phyloP scores from a whole-genome alignment of 2,329 filamentous ascomycete species.

The Aspergillus hiratsukae region DNA sequence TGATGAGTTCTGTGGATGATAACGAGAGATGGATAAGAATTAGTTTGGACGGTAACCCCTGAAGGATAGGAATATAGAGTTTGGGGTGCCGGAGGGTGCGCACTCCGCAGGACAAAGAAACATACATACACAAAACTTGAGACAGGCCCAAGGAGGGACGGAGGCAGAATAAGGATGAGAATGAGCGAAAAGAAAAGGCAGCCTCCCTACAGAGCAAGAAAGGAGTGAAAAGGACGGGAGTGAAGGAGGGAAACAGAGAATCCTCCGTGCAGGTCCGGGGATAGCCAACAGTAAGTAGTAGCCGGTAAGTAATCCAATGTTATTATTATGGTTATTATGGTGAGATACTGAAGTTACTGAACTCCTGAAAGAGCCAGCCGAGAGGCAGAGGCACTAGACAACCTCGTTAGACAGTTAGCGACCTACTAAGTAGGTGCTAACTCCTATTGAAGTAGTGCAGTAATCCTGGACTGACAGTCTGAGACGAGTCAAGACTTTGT shows the following conservation, averaged over 20 bases:
- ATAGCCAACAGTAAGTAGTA: neutral
- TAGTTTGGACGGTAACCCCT: neutral
- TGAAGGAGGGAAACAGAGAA: neutral
- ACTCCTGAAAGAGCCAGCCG: neutral
- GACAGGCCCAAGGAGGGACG: neutral
- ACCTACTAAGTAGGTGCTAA: neutral
- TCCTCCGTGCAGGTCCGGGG: neutral
- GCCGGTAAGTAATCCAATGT: no score
- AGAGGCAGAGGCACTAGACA: neutral
- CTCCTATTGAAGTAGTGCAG: neutral
- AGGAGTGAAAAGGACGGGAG: neutral
- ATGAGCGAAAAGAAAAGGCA: neutral
- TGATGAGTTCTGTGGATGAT: neutral
- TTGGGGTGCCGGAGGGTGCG: neutral
- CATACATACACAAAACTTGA: neutral
- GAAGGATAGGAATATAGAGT: neutral
- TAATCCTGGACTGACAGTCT: neutral
- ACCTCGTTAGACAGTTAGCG: neutral
- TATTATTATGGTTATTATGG: neutral
- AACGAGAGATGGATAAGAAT: neutral
- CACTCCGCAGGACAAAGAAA: neutral
- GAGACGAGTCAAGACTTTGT: neutral
- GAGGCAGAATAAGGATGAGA: neutral
- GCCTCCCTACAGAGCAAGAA: neutral
- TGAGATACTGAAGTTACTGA: neutral